Base-by-base conservation (phyloP, 2,329 filamentous ascomycete species). In the Aspergillus transmontanensis region DNA sequence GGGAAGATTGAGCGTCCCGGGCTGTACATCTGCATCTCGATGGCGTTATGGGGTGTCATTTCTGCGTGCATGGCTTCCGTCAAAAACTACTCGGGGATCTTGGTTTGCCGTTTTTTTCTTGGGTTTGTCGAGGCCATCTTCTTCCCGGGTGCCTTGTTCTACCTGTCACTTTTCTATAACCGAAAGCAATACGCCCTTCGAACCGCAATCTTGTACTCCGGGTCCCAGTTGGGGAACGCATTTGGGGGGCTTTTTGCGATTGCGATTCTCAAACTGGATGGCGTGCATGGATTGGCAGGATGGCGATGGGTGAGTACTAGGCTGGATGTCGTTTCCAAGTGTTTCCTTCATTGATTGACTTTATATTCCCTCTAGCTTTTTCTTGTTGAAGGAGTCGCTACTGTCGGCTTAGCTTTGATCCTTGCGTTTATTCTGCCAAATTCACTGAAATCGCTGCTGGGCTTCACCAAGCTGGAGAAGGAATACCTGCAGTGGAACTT, bases 41-140 rank as follows among this genome's bases (percentile, higher is more conserved):
- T 83, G 81, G 76, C 80, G 1, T 66, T 87, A 12, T 89, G 87
- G 87, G 87, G 87, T 54, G 70, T 87, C 14, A 81, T 89, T 59
- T 88, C 86, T 4, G 87, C 84, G 0, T 76, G 86, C 12, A 86
- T 83, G 0, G 87, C 85, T 7, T 76, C 76, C 1, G 76, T 80
- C 2, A 77, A 71, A 36, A 76, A 68, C 58, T 71, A 70, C 43
- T 61, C 66, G 10, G 73, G 78, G 4, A 78, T 80, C 64, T 72
- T 77, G 11, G 69, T 76, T 0, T 75, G 77, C 55, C 73, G 77
- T 12, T 78, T 79, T 69, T 65, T 80, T 41, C 70, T 79, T 5
- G 78, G 78, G 16, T 71, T 80, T 28, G 69, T 77, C 11, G 78
- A 80, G 64, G 78, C 75, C 12, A 76, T 76, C 0, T 80, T 79